Percentiles rank a stretch among this genome's conserved stretches.
phyloP scores from a whole-genome alignment of 257 asterid genomes.

The Lantana camara region DNA sequence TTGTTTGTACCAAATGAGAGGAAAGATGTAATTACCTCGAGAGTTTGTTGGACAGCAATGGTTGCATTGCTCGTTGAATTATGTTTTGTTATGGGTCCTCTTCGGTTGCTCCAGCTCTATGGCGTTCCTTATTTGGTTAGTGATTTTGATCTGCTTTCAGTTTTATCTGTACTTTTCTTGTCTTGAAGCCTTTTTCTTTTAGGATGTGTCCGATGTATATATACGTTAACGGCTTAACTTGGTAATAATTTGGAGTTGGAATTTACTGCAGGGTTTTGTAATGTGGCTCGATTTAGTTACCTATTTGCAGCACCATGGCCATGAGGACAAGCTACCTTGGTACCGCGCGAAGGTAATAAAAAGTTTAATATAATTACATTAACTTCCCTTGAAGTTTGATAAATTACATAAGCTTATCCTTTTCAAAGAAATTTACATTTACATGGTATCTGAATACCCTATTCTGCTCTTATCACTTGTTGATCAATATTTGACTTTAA shows the following conservation, averaged over 20 bases:
- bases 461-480: too few relatives aligned
- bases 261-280: conserved; percentile 49
- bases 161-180: background rate
- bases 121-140: conserved; percentile 89
- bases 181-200: too few relatives aligned
- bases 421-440: too few relatives aligned
- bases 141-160: conserved; percentile 3
- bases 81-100: conserved; percentile 75
- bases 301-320: conserved; percentile 65
- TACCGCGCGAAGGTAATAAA: conserved; percentile 56
- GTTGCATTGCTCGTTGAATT: conserved; percentile 74
- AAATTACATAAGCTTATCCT: too few relatives aligned
- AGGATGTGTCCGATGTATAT: too few relatives aligned
- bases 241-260: conserved; percentile 18
- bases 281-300: conserved; percentile 61
- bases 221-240: background rate
- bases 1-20: conserved; percentile 78
- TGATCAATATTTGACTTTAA: too few relatives aligned
- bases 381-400: too few relatives aligned
- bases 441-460: too few relatives aligned
- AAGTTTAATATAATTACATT: too few relatives aligned
- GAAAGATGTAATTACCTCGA: conserved; percentile 82
- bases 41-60: conserved; percentile 88
- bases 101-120: conserved; percentile 76
- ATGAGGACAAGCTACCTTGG: conserved; percentile 63